A percentile compares a stretch with the other conserved stretches of the same genome.
Conservation (phyloP, 1,139 yeast species). For the Yamadazyma triangularis region DNA sequence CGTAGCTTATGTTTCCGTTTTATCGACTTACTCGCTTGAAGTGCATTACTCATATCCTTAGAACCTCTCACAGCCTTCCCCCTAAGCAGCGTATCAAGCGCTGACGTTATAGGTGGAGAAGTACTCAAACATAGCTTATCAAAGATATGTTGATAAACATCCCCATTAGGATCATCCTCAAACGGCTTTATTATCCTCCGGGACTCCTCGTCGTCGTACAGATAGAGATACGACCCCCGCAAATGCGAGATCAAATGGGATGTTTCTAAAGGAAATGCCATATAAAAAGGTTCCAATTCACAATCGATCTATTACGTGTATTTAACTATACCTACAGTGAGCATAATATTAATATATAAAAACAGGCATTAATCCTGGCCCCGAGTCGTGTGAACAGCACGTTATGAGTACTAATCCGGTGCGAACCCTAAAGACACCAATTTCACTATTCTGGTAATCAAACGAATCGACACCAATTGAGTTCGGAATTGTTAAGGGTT, state of each 20-base stretch:
- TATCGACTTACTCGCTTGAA: not conserved
- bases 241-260: constrained; percentile 27
- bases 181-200: constrained; percentile 20
- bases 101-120: constrained; percentile 36
- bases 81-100: not conserved
- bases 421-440: too few species aligned
- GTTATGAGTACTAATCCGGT: too few species aligned
- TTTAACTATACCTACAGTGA: too few species aligned
- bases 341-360: too few species aligned
- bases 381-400: too few species aligned
- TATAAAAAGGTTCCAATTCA: too few species aligned
- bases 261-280: constrained; percentile 37
- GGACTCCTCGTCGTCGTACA: constrained; percentile 23
- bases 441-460: too few species aligned
- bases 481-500: too few species aligned
- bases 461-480: too few species aligned
- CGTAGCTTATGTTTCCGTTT: not conserved
- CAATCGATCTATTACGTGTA: too few species aligned
- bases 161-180: constrained; percentile 8
- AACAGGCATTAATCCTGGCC: too few species aligned
- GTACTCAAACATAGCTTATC: constrained; percentile 12
- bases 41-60: not conserved
- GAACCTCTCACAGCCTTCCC: not conserved
- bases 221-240: constrained; percentile 25
- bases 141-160: constrained; percentile 8